phyloP scores from a whole-genome alignment of 2,329 filamentous ascomycete genomes.

The Alternaria rosae region DNA sequence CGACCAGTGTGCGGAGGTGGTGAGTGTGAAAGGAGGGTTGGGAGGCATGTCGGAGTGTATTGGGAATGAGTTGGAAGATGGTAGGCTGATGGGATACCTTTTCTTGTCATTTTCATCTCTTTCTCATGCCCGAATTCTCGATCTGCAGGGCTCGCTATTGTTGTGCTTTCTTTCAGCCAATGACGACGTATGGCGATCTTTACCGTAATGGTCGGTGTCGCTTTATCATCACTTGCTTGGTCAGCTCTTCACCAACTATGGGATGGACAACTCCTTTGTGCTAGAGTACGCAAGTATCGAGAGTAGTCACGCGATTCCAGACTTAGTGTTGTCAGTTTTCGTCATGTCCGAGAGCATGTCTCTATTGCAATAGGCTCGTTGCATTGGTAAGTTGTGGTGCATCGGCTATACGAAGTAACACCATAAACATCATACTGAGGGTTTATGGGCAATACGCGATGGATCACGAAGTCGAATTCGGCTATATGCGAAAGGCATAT shows the following conservation, averaged over 20 bases:
- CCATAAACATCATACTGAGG: neutral
- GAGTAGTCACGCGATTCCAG: neutral
- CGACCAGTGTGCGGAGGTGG: neutral
- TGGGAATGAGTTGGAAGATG: neutral
- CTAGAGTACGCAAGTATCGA: neutral
- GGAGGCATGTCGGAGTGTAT: neutral
- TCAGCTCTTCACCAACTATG: neutral
- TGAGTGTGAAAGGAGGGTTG: neutral
- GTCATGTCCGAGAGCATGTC: neutral
- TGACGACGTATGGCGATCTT: neutral
- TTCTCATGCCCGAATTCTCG: neutral
- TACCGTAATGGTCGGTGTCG: neutral
- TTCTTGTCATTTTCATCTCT: neutral
- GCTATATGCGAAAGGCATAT: neutral
- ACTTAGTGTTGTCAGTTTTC: neutral
- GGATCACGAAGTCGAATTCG: neutral
- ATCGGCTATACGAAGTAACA: neutral
- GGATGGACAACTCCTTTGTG: neutral
- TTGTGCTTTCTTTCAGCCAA: neutral
- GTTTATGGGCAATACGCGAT: neutral
- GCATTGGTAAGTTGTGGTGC: neutral
- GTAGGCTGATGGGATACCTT: neutral
- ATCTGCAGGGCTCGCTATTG: neutral
- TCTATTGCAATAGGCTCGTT: neutral
- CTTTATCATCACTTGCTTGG: neutral